Conservation (phyloP, 257 asterid species). For the Thymus mandschuricus region DNA sequence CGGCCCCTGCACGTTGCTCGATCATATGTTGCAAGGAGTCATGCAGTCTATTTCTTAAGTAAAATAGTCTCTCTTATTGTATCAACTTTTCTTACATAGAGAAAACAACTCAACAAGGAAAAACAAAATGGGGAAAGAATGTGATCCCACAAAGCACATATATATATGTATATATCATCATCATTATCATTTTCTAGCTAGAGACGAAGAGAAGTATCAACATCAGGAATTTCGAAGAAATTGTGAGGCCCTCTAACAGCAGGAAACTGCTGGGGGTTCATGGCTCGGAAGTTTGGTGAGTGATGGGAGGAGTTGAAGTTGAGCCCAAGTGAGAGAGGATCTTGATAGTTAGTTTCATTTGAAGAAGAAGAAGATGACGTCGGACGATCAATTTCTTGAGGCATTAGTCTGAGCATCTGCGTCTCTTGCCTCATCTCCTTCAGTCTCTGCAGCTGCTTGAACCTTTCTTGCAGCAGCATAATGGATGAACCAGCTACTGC, state of each 20-base stretch:
- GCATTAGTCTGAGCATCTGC: conserved; percentile 27
- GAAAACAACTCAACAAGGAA: conserved; percentile 20
- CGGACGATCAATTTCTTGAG: conserved; percentile 20
- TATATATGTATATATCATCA: neutral
- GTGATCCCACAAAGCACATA: conserved; percentile 15
- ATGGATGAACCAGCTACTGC: conserved; percentile 49
- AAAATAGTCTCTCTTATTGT: conserved; percentile 31
- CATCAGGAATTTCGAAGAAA: conserved; percentile 39
- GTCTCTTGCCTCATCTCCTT: conserved; percentile 53
- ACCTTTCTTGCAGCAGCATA: conserved; percentile 47
- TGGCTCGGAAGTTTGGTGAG: conserved; percentile 13
- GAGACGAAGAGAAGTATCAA: conserved; percentile 57
- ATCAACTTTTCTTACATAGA: conserved; percentile 31
- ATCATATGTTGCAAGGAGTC: neutral
- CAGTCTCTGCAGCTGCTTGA: conserved; percentile 49
- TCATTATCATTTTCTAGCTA: conserved; percentile 4
- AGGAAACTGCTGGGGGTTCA: conserved; percentile 12
- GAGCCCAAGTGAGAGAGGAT: conserved; percentile 47
- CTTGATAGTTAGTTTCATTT: conserved; percentile 16
- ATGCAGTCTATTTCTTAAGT: neutral
- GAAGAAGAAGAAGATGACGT: neutral
- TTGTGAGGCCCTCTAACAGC: conserved; percentile 30
- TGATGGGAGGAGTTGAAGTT: conserved; percentile 18
- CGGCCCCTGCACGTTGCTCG: no score
- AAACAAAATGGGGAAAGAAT: neutral